phyloP scores from a whole-genome alignment of 1,284 basidiomycete genomes.

The Pterula multifida region DNA sequence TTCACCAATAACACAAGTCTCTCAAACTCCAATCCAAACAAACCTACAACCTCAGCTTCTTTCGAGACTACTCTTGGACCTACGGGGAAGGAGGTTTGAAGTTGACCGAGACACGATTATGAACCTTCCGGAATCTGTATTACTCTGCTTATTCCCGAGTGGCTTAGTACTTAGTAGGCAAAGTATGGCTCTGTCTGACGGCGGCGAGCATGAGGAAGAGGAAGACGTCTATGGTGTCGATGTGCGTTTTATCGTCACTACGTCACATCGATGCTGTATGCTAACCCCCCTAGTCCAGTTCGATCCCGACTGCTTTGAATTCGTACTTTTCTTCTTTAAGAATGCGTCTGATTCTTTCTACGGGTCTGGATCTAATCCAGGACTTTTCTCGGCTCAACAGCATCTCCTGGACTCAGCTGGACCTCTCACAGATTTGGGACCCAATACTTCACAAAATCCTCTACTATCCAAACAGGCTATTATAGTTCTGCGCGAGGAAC shows the following conservation, averaged over 20 bases:
- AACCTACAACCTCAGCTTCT: conserved; percentile 75
- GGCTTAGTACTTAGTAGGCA: conserved; percentile 90
- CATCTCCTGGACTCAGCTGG: conserved; percentile 45
- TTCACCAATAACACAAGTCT: conserved; percentile 82
- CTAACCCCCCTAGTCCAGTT: conserved; percentile 49
- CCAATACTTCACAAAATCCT: conserved; percentile 71
- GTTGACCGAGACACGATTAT: conserved; percentile 98
- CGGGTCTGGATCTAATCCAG: conserved; percentile 66
- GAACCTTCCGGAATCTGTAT: conserved; percentile 94
- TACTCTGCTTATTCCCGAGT: conserved; percentile 95
- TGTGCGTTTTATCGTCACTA: conserved; percentile 40
- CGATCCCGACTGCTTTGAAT: conserved; percentile 93
- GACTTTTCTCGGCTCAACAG: conserved; percentile 72
- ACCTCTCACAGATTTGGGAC: conserved; percentile 49
- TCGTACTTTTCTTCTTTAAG: conserved; percentile 86
- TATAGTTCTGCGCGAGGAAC: conserved; percentile 94
- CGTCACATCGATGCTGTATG: conserved; percentile 8
- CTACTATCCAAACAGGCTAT: conserved; percentile 95
- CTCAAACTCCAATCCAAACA: conserved; percentile 57
- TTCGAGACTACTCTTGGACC: conserved; percentile 81
- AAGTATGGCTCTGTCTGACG: conserved; percentile 61
- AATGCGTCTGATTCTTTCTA: conserved; percentile 87
- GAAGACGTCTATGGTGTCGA: conserved; percentile 95
- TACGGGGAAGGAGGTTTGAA: conserved; percentile 84
- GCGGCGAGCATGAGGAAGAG: conserved; percentile 73